These are phyloP conservation scores for Trifolium dubium DNA, from an alignment of 306 rosid genomes.

Conservation along the genomic window DNA sequence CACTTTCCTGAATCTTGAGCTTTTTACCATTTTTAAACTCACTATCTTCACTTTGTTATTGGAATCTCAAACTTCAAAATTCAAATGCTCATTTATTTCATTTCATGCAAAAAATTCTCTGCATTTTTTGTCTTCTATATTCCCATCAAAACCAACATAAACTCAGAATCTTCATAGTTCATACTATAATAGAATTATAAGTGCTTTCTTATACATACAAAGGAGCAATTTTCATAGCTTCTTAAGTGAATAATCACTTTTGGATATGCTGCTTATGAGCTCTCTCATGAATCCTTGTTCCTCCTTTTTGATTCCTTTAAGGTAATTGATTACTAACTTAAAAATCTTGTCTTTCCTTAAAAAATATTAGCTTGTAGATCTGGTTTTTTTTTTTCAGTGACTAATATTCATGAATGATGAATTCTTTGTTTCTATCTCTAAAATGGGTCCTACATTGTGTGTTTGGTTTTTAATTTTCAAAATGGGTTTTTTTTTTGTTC, in stretches of 20 bases:
- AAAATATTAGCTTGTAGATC: constrained; percentile 59
- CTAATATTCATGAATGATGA: constrained; percentile 36
- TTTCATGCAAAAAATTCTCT: constrained; percentile 36
- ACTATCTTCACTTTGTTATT: constrained; percentile 30
- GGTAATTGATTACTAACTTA: constrained; percentile 42
- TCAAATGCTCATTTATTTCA: constrained; percentile 43
- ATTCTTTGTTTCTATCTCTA: constrained; percentile 28
- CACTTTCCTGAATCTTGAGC: constrained; percentile 44
- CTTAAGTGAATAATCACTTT: constrained; percentile 42
- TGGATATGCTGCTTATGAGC: constrained; percentile 40
- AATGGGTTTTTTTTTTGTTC: not conserved
- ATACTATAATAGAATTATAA: too few relatives aligned
- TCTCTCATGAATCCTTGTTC: constrained; percentile 43
- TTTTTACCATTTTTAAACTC: constrained; percentile 20
- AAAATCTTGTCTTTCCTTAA: constrained; percentile 25
- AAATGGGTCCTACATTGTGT: constrained; percentile 41
- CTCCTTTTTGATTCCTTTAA: constrained; percentile 31
- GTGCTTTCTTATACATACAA: not conserved
- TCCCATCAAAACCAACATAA: not conserved
- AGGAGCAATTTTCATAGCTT: constrained; percentile 25
- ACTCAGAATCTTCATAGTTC: too few relatives aligned
- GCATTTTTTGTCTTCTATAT: constrained; percentile 20
- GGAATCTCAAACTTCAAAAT: constrained; percentile 25
- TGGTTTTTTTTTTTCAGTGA: constrained; percentile 40
- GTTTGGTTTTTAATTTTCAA: constrained; percentile 40